Base-by-base conservation (phyloP, 2,329 filamentous ascomycete species). In the Aspergillus clavatus region DNA sequence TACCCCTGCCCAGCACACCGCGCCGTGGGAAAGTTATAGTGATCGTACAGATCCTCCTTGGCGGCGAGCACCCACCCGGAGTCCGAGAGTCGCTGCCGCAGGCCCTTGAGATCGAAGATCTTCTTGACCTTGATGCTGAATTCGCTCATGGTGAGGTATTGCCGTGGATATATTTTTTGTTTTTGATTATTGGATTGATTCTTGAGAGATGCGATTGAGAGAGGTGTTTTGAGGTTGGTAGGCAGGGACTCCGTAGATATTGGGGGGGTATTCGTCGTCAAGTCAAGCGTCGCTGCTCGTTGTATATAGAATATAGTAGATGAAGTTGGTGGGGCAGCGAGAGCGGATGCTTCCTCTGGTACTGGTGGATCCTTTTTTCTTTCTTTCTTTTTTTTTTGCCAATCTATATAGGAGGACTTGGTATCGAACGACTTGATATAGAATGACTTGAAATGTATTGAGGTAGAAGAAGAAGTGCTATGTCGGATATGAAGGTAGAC, bases 11-110 rank as follows among this genome's bases (percentile, higher is more conserved):
- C 53, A 2, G 47, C 51, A 43, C 48, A 53, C 24, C 50, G 47
- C 12, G 51, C 47, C 8, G 45, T 38, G 33, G 52, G 47, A 42
- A 58, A 57, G 22, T 53, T 56, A 38, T 58, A 56, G 12, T 55
- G 50, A 19, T 55, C 53, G n/a, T 56, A 33, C n/a, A 50, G 35
- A 18, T 42, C 28, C 14, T 51, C 46, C 31, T 52, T 57, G 11
- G 55, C 55, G 7, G 48, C 46, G 50, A 57, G 52, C 24, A 42
- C 24, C 42, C 24, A 44, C 14, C 23, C n/a, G 8, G n/a, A 4
- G 14, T 35, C 31, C 19, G 31, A 35, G 18, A 35, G 6, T 35
- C 31, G 31, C 19, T 35, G 31, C 5, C 31, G 31, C 2, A 35
- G 31, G 8, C 2, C 16, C 10, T 35, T 35, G 31, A 35, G 16